phyloP scores from a whole-genome alignment of 2,329 filamentous ascomycete species.

The Fusarium sp. region DNA sequence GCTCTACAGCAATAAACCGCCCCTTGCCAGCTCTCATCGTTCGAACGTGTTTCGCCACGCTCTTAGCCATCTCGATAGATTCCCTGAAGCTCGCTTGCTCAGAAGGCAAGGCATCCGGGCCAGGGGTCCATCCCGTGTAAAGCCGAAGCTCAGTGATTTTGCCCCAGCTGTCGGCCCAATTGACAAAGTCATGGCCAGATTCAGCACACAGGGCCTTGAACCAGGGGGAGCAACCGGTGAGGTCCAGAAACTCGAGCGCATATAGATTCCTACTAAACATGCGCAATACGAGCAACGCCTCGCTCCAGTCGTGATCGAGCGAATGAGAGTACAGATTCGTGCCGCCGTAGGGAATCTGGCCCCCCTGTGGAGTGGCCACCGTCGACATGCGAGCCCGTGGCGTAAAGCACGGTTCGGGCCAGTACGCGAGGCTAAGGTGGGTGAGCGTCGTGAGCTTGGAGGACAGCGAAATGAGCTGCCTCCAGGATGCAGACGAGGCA shows the following conservation, averaged over 20 bases:
- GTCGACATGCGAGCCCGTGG: constrained; percentile 64
- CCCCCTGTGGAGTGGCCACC: constrained; percentile 58
- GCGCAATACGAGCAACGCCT: constrained; percentile 67
- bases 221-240: constrained; percentile 71
- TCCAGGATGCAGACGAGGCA: constrained; percentile 63
- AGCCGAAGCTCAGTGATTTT: constrained; percentile 62
- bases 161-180: constrained; percentile 67
- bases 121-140: constrained; percentile 56
- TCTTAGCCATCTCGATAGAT: constrained; percentile 53
- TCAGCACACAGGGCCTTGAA: constrained; percentile 58
- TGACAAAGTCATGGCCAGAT: constrained; percentile 61
- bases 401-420: constrained; percentile 71
- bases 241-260: constrained; percentile 69
- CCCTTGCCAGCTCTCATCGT: constrained; percentile 60
- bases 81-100: constrained; percentile 51
- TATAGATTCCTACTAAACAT: constrained; percentile 67
- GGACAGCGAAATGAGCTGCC: constrained; percentile 67
- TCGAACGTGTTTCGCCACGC: constrained; percentile 62
- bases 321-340: constrained; percentile 69
- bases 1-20: constrained; percentile 62
- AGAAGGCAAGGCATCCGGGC: constrained; percentile 48
- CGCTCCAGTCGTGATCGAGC: constrained; percentile 69
- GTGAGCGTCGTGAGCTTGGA: constrained; percentile 66
- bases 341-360: constrained; percentile 63
- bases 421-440: constrained; percentile 71